Evolutionary conservation across 495 filamentous ascomycete species (phyloP).

Genomic region (Trichoderma gamsii): DNA sequence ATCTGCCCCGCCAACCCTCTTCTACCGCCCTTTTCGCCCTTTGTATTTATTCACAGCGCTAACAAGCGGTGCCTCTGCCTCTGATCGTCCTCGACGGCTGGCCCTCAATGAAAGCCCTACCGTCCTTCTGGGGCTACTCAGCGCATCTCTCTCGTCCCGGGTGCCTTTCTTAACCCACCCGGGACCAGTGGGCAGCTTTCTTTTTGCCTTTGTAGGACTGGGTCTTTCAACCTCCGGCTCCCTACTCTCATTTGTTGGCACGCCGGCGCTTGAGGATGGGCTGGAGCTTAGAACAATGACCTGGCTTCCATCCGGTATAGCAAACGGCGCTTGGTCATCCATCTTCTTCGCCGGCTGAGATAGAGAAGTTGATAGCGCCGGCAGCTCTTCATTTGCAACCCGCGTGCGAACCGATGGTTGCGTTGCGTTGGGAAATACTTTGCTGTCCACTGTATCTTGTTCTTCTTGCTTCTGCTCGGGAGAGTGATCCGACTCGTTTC

Average conservation of each 20-base stretch:
- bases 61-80: background rate
- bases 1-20: background rate
- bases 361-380: background rate
- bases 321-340: slow-evolving; percentile 19
- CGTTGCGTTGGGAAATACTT: slow-evolving; percentile 16
- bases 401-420: background rate
- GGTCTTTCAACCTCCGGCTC: slow-evolving; percentile 9
- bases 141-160: slow-evolving; percentile 8
- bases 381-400: background rate
- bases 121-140: background rate
- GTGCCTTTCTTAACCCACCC: slow-evolving; percentile 36
- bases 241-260: slow-evolving; percentile 30
- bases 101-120: slow-evolving; percentile 24
- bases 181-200: slow-evolving; percentile 27
- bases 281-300: slow-evolving; percentile 34
- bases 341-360: background rate
- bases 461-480: slow-evolving; percentile 12
- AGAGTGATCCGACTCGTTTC: slow-evolving; percentile 18
- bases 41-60: background rate
- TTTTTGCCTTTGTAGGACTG: background rate
- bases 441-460: background rate
- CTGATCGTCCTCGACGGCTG: slow-evolving; percentile 18
- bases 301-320: slow-evolving; percentile 33
- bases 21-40: background rate
- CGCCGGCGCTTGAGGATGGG: slow-evolving; percentile 36